These are phyloP conservation scores for Adenanthera pavonina DNA, from an alignment of 306 rosid species.

Conservation along the genomic window DNA sequence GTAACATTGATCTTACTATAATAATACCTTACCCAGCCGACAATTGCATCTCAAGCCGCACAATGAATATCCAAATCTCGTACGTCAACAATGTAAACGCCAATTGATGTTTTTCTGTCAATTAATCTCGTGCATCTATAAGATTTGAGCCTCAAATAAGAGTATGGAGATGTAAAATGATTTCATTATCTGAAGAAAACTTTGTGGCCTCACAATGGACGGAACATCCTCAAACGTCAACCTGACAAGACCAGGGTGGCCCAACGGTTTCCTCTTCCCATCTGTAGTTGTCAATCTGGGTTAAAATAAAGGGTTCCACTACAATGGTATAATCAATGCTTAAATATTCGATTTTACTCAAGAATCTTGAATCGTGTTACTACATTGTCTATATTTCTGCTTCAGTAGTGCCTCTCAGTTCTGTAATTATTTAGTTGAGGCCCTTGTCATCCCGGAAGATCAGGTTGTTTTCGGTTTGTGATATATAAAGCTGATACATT, in stretches of 20 bases:
- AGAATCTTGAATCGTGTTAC: constrained; percentile 34
- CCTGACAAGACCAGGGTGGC: constrained; percentile 43
- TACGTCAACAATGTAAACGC: constrained; percentile 41
- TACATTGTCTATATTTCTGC: constrained; percentile 37
- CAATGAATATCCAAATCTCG: constrained; percentile 52
- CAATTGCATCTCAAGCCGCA: constrained; percentile 44
- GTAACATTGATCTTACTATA: constrained; percentile 44
- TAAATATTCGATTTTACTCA: constrained; percentile 35
- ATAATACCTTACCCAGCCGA: constrained; percentile 43
- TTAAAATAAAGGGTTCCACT: constrained; percentile 37
- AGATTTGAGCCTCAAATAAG: constrained; percentile 37
- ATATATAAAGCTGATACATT: constrained; percentile 36
- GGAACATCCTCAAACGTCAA: constrained; percentile 41
- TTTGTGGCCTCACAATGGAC: constrained; percentile 37
- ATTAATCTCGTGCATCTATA: constrained; percentile 50
- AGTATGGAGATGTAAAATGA: constrained; percentile 37
- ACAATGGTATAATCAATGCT: constrained; percentile 12
- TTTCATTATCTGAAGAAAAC: constrained; percentile 45
- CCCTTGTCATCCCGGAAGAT: constrained; percentile 51
- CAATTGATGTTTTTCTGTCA: constrained; percentile 49
- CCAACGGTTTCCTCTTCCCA: constrained; percentile 32
- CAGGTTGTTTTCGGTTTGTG: constrained; percentile 45
- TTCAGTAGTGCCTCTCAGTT: constrained; percentile 46
- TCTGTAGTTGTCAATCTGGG: constrained; percentile 32
- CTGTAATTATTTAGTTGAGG: constrained; percentile 55